Evolutionary conservation across 1,284 basidiomycete genomes (phyloP).

Genomic region (Exobasidium rhododendri): DNA sequence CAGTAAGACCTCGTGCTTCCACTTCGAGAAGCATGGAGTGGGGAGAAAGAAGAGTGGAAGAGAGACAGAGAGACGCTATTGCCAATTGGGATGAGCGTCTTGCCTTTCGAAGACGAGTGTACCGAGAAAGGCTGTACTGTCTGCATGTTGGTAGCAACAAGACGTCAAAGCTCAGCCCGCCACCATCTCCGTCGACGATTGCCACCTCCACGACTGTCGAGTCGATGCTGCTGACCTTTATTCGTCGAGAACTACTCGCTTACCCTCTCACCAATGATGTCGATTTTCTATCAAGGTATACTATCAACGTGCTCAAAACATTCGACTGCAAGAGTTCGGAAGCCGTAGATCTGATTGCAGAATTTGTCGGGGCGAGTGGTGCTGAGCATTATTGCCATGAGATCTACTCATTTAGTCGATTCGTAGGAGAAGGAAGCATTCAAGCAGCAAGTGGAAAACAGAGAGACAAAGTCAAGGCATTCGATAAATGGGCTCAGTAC

Average conservation of each 20-base stretch:
- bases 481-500: slow-evolving; percentile 3
- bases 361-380: slow-evolving; percentile 38
- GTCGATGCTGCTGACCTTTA: slow-evolving; percentile 37
- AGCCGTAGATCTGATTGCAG: slow-evolving; percentile 41
- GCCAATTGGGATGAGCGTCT: not conserved
- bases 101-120: slow-evolving; percentile 3
- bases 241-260: slow-evolving; percentile 47
- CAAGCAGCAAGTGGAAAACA: not conserved
- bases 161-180: not conserved
- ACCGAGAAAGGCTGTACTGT: slow-evolving; percentile 14
- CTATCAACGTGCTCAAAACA: slow-evolving; percentile 39
- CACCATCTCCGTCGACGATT: slow-evolving; percentile 12
- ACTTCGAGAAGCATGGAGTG: not conserved
- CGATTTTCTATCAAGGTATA: slow-evolving; percentile 48
- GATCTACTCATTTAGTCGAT: slow-evolving; percentile 10
- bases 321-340: slow-evolving; percentile 39
- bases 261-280: slow-evolving; percentile 37
- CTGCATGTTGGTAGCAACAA: slow-evolving; percentile 21
- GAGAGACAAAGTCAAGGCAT: not conserved
- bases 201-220: slow-evolving; percentile 19
- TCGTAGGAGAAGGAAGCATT: not conserved
- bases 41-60: not conserved
- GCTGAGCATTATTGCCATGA: slow-evolving; percentile 10
- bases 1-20: not conserved
- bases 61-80: not conserved